Percentiles rank a stretch among this genome's conserved stretches.
phyloP scores from a whole-genome alignment of 441 rosid species.

The Populus hybrid region DNA sequence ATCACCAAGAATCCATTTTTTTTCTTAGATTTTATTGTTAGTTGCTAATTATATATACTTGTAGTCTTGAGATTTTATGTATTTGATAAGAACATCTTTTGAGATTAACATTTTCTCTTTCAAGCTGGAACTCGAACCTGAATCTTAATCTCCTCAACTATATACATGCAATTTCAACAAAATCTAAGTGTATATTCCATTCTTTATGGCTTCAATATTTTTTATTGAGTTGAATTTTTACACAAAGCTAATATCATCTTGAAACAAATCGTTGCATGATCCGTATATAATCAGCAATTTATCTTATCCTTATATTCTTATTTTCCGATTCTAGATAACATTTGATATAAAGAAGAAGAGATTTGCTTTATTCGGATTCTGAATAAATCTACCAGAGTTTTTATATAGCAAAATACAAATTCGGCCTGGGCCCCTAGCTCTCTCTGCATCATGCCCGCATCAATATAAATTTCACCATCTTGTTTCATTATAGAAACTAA shows the following conservation, averaged over 20 bases:
- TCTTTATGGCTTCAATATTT: too few species aligned
- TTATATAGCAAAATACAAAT: too few species aligned
- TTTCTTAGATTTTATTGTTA: too few species aligned
- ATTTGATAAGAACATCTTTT: background rate
- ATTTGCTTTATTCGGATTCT: constrained; percentile 9
- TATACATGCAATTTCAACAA: background rate
- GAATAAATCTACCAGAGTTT: background rate
- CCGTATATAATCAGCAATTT: background rate
- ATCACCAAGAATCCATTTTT: background rate
- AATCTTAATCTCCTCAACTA: background rate
- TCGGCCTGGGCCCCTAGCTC: too few species aligned
- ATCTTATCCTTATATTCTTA: background rate
- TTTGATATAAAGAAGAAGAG: background rate
- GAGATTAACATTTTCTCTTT: background rate
- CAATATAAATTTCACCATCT: too few species aligned
- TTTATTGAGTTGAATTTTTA: too few species aligned
- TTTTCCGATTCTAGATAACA: background rate
- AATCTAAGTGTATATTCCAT: background rate
- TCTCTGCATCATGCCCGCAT: too few species aligned
- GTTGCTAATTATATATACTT: too few species aligned
- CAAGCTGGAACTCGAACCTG: too few species aligned
- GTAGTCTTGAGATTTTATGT: too few species aligned
- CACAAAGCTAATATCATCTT: background rate
- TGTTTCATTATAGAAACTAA: too few species aligned
- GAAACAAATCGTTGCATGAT: background rate